Percentiles rank a stretch among this genome's conserved stretches.
Conservation (phyloP, 1,284 basidiomycete genomes). For the Cryptococcus jaspeensis region DNA sequence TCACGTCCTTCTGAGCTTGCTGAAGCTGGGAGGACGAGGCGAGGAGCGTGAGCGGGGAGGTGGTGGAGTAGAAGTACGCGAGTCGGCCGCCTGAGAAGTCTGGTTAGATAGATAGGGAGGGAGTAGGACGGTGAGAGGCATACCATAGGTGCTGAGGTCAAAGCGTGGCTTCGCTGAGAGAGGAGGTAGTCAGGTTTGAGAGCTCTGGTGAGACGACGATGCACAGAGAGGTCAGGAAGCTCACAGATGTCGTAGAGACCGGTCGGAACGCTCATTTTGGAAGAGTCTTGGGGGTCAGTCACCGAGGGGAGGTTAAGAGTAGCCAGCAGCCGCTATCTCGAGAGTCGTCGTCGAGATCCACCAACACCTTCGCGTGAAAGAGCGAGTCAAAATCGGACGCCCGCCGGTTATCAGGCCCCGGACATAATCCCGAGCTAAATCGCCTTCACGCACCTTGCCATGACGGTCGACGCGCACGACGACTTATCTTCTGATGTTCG, state of each 20-base stretch:
- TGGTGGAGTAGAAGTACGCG: conserved; percentile 56
- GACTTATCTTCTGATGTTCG: too few relatives aligned
- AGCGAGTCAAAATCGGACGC: too few relatives aligned
- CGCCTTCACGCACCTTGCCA: too few relatives aligned
- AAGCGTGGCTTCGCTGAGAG: conserved; percentile 38
- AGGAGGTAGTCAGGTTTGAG: background rate
- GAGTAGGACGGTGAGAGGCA: conserved; percentile 2
- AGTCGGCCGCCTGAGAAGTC: conserved; percentile 51
- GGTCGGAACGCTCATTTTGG: conserved; percentile 10
- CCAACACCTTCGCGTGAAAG: too few relatives aligned
- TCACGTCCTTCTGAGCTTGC: conserved; percentile 46
- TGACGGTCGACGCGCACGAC: too few relatives aligned
- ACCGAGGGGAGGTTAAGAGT: background rate
- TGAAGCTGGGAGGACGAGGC: conserved; percentile 48
- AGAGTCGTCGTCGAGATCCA: background rate
- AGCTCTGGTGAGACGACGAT: background rate
- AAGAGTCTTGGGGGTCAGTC: background rate
- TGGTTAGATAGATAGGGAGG: background rate
- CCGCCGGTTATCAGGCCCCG: too few relatives aligned
- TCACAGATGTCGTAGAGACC: conserved; percentile 36
- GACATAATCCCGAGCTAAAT: too few relatives aligned
- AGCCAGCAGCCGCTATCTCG: background rate
- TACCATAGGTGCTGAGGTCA: conserved; percentile 39
- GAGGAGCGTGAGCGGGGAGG: conserved; percentile 57
- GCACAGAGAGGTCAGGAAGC: too few relatives aligned